These are phyloP conservation scores for Exophiala alcalophila DNA, from an alignment of 2,329 filamentous ascomycete species.

Conservation along the genomic window DNA sequence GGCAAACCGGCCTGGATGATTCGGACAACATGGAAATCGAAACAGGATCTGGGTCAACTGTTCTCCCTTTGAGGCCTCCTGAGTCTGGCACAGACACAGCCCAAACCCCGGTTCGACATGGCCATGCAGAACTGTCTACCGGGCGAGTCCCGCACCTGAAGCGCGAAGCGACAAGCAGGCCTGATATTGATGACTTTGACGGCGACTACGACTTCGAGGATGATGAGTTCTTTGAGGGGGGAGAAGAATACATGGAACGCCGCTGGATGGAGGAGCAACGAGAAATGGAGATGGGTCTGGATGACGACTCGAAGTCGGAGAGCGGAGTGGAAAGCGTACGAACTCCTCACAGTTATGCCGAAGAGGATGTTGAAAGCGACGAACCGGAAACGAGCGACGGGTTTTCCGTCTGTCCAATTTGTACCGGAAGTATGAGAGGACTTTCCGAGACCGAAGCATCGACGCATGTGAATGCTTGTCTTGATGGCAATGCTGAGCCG, in stretches of 20 bases:
- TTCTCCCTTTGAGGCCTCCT: slow-evolving; percentile 29
- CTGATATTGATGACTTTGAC: slow-evolving; percentile 48
- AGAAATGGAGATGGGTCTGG: slow-evolving; percentile 41
- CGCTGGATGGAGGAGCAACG: slow-evolving; percentile 72
- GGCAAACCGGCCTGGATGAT: background rate
- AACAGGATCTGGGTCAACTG: slow-evolving; percentile 7
- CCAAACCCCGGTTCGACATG: slow-evolving; percentile 16
- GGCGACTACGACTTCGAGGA: slow-evolving; percentile 62
- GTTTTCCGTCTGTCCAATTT: slow-evolving; percentile 68
- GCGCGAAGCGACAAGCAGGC: slow-evolving; percentile 49
- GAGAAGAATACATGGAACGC: slow-evolving; percentile 64
- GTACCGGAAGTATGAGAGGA: slow-evolving; percentile 61
- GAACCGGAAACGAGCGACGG: slow-evolving; percentile 24
- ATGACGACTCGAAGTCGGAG: slow-evolving; percentile 58
- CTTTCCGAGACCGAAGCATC: slow-evolving; percentile 62
- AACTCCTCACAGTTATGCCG: slow-evolving; percentile 23
- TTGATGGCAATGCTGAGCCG: slow-evolving; percentile 74
- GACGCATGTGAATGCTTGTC: slow-evolving; percentile 85
- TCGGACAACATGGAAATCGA: slow-evolving; percentile 15
- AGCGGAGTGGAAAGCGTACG: slow-evolving; percentile 22
- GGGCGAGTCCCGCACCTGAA: slow-evolving; percentile 42
- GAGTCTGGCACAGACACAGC: slow-evolving; percentile 2
- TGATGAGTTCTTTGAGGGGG: slow-evolving; percentile 57
- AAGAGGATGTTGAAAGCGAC: slow-evolving; percentile 23
- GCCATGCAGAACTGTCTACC: slow-evolving; percentile 26